Evolutionary conservation across 75 land plant genomes (phyloP).

Genomic region (Sequoia sempervirens): DNA sequence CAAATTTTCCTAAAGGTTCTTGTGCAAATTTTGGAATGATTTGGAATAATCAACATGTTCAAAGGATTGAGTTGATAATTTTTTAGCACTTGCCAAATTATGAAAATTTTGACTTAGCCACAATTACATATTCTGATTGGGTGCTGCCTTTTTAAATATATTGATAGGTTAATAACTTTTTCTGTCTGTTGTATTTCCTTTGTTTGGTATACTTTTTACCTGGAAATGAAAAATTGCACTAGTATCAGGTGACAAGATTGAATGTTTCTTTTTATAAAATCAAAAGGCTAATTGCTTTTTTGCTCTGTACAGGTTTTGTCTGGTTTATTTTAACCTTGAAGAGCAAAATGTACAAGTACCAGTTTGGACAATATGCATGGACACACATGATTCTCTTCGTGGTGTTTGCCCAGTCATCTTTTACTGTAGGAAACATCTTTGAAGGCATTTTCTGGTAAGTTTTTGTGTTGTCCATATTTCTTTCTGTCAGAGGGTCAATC

Average conservation of each 20-base stretch:
- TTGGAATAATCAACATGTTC: neutral
- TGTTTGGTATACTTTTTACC: slow-evolving; percentile 79
- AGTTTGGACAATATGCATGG: slow-evolving; percentile 97
- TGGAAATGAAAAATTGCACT: slow-evolving; percentile 73
- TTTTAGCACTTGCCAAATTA: neutral
- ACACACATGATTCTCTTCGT: slow-evolving; percentile 96
- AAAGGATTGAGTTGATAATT: neutral
- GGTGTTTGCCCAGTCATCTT: slow-evolving; percentile 93
- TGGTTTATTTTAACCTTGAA: slow-evolving; percentile 90
- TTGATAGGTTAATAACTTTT: neutral
- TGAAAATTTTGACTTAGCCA: neutral
- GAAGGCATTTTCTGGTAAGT: slow-evolving; percentile 93
- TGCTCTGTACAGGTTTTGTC: slow-evolving; percentile 62
- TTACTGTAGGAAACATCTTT: slow-evolving; percentile 92
- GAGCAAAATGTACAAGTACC: slow-evolving; percentile 87
- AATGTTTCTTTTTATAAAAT: slow-evolving; percentile 27
- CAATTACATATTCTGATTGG: neutral
- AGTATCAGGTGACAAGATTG: slow-evolving; percentile 86
- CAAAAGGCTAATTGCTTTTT: neutral
- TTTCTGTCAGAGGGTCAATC: neutral
- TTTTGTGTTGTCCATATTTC: neutral
- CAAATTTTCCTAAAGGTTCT: neutral
- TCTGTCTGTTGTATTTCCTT: slow-evolving; percentile 49
- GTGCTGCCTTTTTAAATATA: neutral
- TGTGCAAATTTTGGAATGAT: neutral